Base-by-base conservation (phyloP, 805 yeast species). In the Nakazawaea ernobii region DNA sequence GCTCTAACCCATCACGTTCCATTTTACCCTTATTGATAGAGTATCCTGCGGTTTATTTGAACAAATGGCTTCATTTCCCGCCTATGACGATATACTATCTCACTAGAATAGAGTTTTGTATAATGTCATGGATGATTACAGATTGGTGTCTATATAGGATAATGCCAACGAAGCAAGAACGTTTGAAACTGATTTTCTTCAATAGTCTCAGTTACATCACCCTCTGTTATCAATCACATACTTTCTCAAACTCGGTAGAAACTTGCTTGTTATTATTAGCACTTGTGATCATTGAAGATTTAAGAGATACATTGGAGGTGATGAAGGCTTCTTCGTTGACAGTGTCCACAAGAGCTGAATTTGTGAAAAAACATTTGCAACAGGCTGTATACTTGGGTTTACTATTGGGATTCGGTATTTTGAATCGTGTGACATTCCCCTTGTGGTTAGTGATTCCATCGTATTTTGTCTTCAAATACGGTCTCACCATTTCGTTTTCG, bases 231-330 rank as follows among this genome's bases (percentile, higher is more conserved):
- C 98, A 94, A 59, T 72, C 87, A 0, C 97, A 90, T 59, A 81
- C 95, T 0, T 86, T 94, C 56, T 86, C 96, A n/a, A 94, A 94
- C 60, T 78, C 90, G 20, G 58, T 87, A 1, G 99, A 94, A 61
- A 84, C 86, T 35, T 61, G 66, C 47, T 59, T 84, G 37, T 66
- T 85, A 8, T 54, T 83, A 17, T 60, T 76, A 54, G 60, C 72
- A 13, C 57, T 86, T 6, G 75, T 73, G 49, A 60, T 82, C 29
- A 71, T 84, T 35, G 74, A 69, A 29, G 56, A 57, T 36, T 42
- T 59, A 17, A 54, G 68, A 45, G 49, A 48, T 28, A 43, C 52
- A 32, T 43, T 44, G 27, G 63, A 51, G 35, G 44, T 8, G 8
- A 51, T 8, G 8, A 51, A 6, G 47, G 20, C n/a, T 33, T n/a